Conservation (phyloP, 345 rosid species). For the Acer campestre region DNA sequence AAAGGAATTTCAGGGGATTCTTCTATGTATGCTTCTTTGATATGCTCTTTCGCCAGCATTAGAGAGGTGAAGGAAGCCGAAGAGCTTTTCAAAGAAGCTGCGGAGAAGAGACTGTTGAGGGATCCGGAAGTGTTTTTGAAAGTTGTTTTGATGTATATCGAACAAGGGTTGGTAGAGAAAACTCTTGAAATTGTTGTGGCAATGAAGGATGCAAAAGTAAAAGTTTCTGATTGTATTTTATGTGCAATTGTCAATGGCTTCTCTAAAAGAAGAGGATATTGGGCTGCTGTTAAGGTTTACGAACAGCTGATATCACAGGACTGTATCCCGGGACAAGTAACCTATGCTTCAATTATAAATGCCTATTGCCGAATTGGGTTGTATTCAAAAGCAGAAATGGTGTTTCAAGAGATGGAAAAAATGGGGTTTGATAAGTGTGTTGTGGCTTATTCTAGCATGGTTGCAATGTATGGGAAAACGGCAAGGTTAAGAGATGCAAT, state of each 20-base stretch:
- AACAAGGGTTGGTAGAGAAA: slow-evolving; percentile 60
- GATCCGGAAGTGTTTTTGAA: slow-evolving; percentile 77
- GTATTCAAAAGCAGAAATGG: slow-evolving; percentile 60
- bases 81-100: slow-evolving; percentile 68
- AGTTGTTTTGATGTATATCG: slow-evolving; percentile 68
- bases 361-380: slow-evolving; percentile 60
- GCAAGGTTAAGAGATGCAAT: slow-evolving; percentile 66
- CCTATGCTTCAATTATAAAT: slow-evolving; percentile 73
- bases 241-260: slow-evolving; percentile 77
- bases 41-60: slow-evolving; percentile 52
- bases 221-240: slow-evolving; percentile 72
- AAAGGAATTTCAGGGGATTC: slow-evolving; percentile 48
- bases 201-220: slow-evolving; percentile 51
- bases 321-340: slow-evolving; percentile 84
- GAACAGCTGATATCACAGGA: slow-evolving; percentile 51
- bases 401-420: slow-evolving; percentile 65
- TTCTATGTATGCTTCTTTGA: slow-evolving; percentile 56
- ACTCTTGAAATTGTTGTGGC: slow-evolving; percentile 54
- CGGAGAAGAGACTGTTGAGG: slow-evolving; percentile 46
- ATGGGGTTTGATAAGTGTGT: slow-evolving; percentile 75
- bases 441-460: slow-evolving; percentile 76
- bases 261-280: slow-evolving; percentile 61
- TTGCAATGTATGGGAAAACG: slow-evolving; percentile 79
- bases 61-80: slow-evolving; percentile 42
- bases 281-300: slow-evolving; percentile 51